Conservation (phyloP, 495 filamentous ascomycete genomes). For the Lophiostoma macrostomum region DNA sequence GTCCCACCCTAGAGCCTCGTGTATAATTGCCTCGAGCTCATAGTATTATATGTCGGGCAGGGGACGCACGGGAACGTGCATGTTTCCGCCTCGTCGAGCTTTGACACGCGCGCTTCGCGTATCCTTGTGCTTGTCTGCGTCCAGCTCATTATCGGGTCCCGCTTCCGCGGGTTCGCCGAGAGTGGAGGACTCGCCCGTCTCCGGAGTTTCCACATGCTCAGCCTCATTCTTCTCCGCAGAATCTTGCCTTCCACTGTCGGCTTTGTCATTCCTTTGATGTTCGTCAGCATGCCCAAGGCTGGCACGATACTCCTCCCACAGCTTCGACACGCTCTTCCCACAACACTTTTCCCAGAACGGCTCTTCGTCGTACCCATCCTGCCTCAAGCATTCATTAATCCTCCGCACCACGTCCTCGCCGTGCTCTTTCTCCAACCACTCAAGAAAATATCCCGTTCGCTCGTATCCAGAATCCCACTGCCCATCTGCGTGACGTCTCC, state of each 20-base stretch:
- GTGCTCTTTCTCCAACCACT: conserved; percentile 64
- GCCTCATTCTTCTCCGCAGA: neutral
- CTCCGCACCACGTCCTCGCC: conserved; percentile 68
- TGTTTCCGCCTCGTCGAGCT: conserved; percentile 13
- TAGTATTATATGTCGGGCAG: neutral
- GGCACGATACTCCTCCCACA: conserved; percentile 71
- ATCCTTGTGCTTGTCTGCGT: neutral
- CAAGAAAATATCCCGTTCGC: conserved; percentile 86
- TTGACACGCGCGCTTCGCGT: neutral
- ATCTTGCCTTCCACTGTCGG: neutral
- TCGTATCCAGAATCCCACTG: conserved; percentile 92
- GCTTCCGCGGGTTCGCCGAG: neutral
- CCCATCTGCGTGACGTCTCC: conserved; percentile 60
- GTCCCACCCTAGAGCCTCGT: no score
- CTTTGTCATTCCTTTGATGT: neutral
- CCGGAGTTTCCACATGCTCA: no score
- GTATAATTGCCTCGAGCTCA: no score
- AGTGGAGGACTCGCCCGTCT: neutral
- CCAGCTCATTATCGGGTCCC: neutral
- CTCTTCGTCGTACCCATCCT: conserved; percentile 54
- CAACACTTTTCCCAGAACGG: conserved; percentile 71
- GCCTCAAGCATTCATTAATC: conserved; percentile 69
- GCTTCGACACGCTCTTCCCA: conserved; percentile 58
- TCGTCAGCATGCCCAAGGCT: conserved; percentile 36
- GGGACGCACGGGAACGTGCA: conserved; percentile 15